Evolutionary conservation across 2,329 filamentous ascomycete species (phyloP), one percentile per base, ranked within the genome.

Genomic region (Diaporthe vexans): DNA sequence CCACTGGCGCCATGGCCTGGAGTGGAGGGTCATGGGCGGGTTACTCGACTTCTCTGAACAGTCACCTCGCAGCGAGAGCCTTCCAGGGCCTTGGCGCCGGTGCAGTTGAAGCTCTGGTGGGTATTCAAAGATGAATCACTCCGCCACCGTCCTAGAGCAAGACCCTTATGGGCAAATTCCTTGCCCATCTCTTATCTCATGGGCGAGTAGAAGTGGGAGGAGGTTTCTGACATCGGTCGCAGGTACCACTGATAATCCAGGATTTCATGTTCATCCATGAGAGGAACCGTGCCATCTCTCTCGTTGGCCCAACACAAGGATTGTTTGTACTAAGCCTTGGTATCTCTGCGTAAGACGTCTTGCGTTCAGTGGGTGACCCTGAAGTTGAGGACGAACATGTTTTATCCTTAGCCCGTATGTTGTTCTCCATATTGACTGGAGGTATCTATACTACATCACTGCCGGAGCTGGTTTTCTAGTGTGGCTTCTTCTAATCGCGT

Each of bases 181-280:
- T 26, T 29, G 29, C 13, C 7, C 13, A 43, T 35, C 21, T 59
- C 35, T 19, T 43, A 10, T 11, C 15, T 17, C 40, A 43, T 43
- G 40, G 15, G 40, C 15, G 40, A 43, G 6, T 43, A 17, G 40
- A 4, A 43, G 40, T 11, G 58, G 6, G 3, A 2, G 2, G 19
- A 61, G 15, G 7, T 24, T 61, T 19, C 35, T 61, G 37, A 63
- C 37, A 21, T 43, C 7, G 15, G 13, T 33, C 24, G 46, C 4
- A 63, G 58, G 58, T 82, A 2, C 81, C 81, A 5, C 70, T 82
- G n/a, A 81, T 82, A 46, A 78, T 82, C 6, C 80, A 82, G 77
- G 81, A 82, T 48, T 77, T 82, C 57, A 79, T 81, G 75, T 82
- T 82, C 37, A 80, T 81, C 21, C 80, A 82, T 54, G 78, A 82